Base-by-base conservation (phyloP, 352 stramenopile genomes). In the Globisporangium abappressorium region DNA sequence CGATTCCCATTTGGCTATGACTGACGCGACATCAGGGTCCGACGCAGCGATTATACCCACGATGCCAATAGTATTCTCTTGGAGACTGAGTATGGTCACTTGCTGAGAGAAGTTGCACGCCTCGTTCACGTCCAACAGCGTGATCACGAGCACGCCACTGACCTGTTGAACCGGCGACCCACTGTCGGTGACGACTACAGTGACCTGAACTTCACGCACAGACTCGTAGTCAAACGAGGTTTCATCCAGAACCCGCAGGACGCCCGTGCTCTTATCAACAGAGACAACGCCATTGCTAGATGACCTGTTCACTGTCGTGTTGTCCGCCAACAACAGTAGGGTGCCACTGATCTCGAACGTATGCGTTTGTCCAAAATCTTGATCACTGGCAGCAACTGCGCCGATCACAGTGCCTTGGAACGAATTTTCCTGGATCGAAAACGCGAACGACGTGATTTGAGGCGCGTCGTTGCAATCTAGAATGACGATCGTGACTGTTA, bases 361-460 rank as follows among this genome's bases (percentile, higher is more conserved):
- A n/a, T 68, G 62, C 26, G 62, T 62, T 24, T 68, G 62, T 3
- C 47, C 62, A 5, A 1, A 51, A 28, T 68, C 62, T 61, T 68
- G 51, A 20, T 68, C 62, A n/a, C 12, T 34, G 36, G 56, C 14
- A 14, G 49, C 6, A 15, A 62, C 62, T 36, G 41, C 28, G 51
- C 33, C 28, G 53, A 62, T 62, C 12, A 38, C 20, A 26, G 34
- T 22, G 14, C 38, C 51, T 22, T 24, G 51, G 2, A 5, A 2
- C 9, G 36, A 3, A 18, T 67, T 67, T 20, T 67, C 62, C 24
- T 8, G 26, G 5, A 67, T 61, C 24, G 24, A 54, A n/a, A 62
- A 58, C 0, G 22, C n/a, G 7, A 18, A 33, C 4, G 49, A 54
- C 1, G 22, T 41, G 14, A 67, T 11, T 1, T 20, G 9, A 11